Base-by-base conservation (phyloP, 352 stramenopile species). In the Phytopythium cucurbitacearum region DNA sequence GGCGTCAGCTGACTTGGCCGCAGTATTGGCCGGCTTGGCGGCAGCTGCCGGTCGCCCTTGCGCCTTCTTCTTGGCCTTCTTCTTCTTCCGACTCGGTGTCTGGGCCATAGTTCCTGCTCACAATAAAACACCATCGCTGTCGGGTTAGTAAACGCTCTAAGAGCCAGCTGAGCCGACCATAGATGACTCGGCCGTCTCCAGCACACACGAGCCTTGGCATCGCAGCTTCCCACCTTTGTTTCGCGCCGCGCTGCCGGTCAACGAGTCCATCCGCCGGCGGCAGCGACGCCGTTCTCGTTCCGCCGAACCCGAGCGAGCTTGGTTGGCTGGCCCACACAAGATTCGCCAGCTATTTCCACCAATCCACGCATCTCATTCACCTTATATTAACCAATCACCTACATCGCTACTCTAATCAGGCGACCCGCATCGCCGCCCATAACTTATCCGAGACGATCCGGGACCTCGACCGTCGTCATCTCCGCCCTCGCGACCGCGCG, bases 71-170 rank as follows among this genome's bases (percentile, higher is more conserved):
- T 53, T 41, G 10, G 15, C 48, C 15, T 4, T 44, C 36, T 53
- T 53, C 37, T 53, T 53, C 40, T 44, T 12, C 40, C 11, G n/a
- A 12, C 40, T 44, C 42, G 69, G 69, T 16, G 59, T 65, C 51
- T 69, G 69, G 42, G 43, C 59, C 11, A 40, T 16, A 9, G 35
- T 45, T 15, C n/a, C 38, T 37, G 11, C 47, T 13, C 34, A 13
- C 40, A 28, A 28, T 28, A 28, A 28, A 28, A 28, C 21, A 28
- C 21, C 21, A 28, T 28, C 21, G 21, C 21, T 28, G 21, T 28
- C 21, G 21, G 21, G 21, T 28, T 28, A 28, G 21, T 28, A 28
- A 28, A 28, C 21, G 21, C 21, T 28, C 21, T 28, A 28, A 28
- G 21, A 28, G 21, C 21, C 21, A 28, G 21, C 21, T 28, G 21